Base-by-base conservation (phyloP, 352 stramenopile genomes). In the Phytophthora idaei region DNA sequence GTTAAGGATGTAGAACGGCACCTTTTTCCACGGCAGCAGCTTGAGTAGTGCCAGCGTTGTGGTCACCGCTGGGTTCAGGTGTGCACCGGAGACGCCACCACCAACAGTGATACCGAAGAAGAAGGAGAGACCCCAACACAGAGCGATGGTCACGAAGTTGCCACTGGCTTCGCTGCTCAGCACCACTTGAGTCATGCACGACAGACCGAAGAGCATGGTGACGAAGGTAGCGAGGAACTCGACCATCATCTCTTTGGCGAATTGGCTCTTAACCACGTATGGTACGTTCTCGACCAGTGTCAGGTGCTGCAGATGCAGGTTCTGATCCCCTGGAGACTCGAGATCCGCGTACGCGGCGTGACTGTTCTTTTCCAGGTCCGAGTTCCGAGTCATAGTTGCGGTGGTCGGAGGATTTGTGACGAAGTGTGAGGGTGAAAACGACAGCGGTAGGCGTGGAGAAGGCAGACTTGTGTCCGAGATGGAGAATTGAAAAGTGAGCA, bases 121-220 rank as follows among this genome's bases (percentile, higher is more conserved):
- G 54, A 83, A 76, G 29, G 69, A 69, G 27, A 83, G 60, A 0
- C 75, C 72, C 72, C 75, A 83, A 41, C 60, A 78, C n/a, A 83
- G 17, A 6, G 65, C 73, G 56, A 82, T 73, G 41, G 65, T 64
- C 36, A 71, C 63, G 58, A 69, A 69, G 49, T 25, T 73, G 1
- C 66, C 66, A 17, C 17, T 64, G 25, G 53, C 60, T 28, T 64
- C 60, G 34, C 52, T 60, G 17, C 60, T 69, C 25, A 73, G 36
- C 41, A 64, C 55, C 29, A 64, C 51, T 29, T 73, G 66, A 2
- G 60, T 48, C 52, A 67, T 73, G 42, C 59, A 63, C 14, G 53
- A 60, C 5, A 73, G 49, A 10, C 52, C 69, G 44, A 68, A 80
- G 69, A 47, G 70, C 47, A 70, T 69, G 31, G 62, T 69, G 48